Evolutionary conservation across 306 rosid genomes (phyloP).

Genomic region (Herpetospermum pedunculosum): DNA sequence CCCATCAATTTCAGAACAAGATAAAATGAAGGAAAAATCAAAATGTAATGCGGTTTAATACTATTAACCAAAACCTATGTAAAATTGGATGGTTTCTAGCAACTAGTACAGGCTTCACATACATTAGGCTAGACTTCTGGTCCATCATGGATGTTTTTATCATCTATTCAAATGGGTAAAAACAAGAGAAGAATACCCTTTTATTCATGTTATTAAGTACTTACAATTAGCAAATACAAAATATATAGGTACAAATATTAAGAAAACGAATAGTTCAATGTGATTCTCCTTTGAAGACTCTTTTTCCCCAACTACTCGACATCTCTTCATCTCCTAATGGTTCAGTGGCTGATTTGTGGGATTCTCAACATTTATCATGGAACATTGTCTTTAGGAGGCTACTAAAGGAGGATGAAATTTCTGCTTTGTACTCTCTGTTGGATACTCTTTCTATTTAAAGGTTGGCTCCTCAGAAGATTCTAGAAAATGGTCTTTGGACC

Average conservation of each 20-base stretch:
- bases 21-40: background rate
- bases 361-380: no score
- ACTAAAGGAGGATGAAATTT: no score
- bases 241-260: background rate
- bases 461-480: no score
- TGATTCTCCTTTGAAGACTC: no score
- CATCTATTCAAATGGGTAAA: background rate
- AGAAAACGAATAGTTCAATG: no score
- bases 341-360: no score
- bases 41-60: background rate
- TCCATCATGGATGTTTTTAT: background rate
- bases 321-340: no score
- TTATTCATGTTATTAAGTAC: background rate
- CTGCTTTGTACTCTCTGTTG: no score
- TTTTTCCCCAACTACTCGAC: no score
- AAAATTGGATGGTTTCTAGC: background rate
- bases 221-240: background rate
- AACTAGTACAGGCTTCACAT: background rate
- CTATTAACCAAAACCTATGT: background rate
- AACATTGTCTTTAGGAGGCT: no score
- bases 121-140: background rate
- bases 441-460: no score
- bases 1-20: conserved; percentile 18
- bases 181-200: background rate
- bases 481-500: no score